A percentile compares a stretch with the other conserved stretches of the same genome.
These are phyloP conservation scores for Barbarea vulgaris DNA, from an alignment of 345 rosid genomes.

Conservation along the genomic window DNA sequence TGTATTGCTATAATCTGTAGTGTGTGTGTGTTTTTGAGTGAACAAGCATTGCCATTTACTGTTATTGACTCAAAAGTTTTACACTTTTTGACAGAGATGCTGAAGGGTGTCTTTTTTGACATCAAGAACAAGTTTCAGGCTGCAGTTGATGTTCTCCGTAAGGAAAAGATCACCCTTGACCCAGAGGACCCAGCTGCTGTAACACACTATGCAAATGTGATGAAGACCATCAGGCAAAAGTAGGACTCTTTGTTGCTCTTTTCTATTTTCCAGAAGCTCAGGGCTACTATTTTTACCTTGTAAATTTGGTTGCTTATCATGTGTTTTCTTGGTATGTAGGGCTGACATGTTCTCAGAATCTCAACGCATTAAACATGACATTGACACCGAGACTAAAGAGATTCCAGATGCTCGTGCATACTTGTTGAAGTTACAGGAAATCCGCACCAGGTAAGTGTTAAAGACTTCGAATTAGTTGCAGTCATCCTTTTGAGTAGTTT, in stretches of 20 bases:
- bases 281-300: background rate
- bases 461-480: background rate
- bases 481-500: background rate
- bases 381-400: conserved; percentile 62
- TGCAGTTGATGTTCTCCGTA: conserved; percentile 73
- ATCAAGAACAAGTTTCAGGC: conserved; percentile 81
- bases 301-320: conserved; percentile 21
- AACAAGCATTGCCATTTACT: background rate
- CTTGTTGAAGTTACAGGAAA: conserved; percentile 72
- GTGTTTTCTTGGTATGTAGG: conserved; percentile 54
- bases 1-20: background rate
- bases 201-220: conserved; percentile 77
- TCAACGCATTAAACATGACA: conserved; percentile 66
- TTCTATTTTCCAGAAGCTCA: background rate
- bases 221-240: conserved; percentile 93
- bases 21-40: background rate
- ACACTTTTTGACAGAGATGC: conserved; percentile 61
- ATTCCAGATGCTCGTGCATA: conserved; percentile 92
- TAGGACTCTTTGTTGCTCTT: conserved; percentile 42
- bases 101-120: conserved; percentile 87
- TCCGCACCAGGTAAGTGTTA: conserved; percentile 61
- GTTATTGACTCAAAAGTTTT: conserved; percentile 13
- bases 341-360: conserved; percentile 85
- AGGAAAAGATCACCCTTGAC: conserved; percentile 90
- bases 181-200: conserved; percentile 94